These are phyloP conservation scores for Aureobasidium vineae DNA, from an alignment of 2,329 filamentous ascomycete genomes.

Conservation along the genomic window DNA sequence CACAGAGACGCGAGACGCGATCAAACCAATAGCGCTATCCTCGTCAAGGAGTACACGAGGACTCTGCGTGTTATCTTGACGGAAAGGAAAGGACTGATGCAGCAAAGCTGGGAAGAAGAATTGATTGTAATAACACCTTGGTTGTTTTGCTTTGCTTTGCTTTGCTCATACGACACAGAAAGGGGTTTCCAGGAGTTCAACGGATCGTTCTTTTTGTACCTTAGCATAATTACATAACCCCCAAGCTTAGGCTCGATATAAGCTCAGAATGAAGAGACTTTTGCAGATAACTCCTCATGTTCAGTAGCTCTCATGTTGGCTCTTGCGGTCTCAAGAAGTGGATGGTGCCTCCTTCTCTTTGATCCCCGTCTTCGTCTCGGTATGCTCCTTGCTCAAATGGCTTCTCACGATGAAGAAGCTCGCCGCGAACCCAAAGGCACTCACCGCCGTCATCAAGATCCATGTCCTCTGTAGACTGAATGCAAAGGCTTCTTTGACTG, in stretches of 20 bases:
- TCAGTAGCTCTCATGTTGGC: not conserved
- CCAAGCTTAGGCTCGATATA: not conserved
- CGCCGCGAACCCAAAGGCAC: conserved; percentile 88
- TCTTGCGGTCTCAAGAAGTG: not conserved
- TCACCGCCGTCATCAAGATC: conserved; percentile 48
- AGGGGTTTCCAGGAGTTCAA: not conserved
- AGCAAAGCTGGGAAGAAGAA: not conserved
- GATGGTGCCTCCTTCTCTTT: conserved; percentile 6
- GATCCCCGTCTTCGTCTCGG: conserved; percentile 52
- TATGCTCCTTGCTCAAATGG: conserved; percentile 51
- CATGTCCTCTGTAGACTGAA: conserved; percentile 52
- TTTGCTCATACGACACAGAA: not conserved
- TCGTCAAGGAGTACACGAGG: too few relatives aligned
- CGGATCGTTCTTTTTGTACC: not conserved
- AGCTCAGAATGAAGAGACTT: not conserved
- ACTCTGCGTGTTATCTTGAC: too few relatives aligned
- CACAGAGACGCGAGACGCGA: too few relatives aligned
- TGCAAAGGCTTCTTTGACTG: conserved; percentile 49
- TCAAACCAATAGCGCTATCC: not conserved
- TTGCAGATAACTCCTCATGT: not conserved
- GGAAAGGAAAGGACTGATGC: too few relatives aligned
- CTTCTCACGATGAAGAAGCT: conserved; percentile 73
- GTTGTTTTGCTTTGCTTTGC: not conserved
- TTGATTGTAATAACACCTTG: not conserved
- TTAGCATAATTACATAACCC: conserved; percentile 7